phyloP scores from a whole-genome alignment of 2,329 filamentous ascomycete species.

The Thermoascus crustaceus region DNA sequence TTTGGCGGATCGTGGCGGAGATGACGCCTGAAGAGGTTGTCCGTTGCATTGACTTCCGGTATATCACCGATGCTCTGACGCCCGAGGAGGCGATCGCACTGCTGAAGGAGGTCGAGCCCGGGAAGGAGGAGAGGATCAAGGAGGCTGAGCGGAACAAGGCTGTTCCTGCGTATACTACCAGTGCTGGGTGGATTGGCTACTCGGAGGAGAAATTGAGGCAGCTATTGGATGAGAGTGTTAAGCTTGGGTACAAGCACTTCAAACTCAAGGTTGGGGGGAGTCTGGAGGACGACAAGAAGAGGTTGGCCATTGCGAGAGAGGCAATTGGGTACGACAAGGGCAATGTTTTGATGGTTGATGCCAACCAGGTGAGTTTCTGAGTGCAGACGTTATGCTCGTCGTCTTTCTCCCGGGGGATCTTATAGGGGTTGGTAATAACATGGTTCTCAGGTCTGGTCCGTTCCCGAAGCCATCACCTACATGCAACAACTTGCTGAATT shows the following conservation, averaged over 20 bases:
- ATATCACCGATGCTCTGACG: constrained; percentile 89
- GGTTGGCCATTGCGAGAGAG: constrained; percentile 65
- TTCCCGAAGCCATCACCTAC: constrained; percentile 79
- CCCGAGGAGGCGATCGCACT: constrained; percentile 71
- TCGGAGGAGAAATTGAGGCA: constrained; percentile 76
- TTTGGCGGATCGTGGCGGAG: constrained; percentile 83
- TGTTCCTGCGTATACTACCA: constrained; percentile 85
- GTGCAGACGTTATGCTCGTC: neutral
- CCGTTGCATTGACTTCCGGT: constrained; percentile 82
- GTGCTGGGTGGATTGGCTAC: constrained; percentile 87
- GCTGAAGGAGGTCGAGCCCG: constrained; percentile 55
- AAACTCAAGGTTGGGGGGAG: constrained; percentile 81
- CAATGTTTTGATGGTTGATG: constrained; percentile 86
- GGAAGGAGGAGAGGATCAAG: constrained; percentile 62
- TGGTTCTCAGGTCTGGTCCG: constrained; percentile 61
- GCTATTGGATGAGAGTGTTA: constrained; percentile 64
- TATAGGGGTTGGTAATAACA: no score
- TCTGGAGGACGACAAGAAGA: constrained; percentile 61
- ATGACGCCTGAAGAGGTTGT: constrained; percentile 86
- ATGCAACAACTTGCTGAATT: constrained; percentile 77
- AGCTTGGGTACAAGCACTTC: constrained; percentile 73
- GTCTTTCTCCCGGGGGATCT: neutral
- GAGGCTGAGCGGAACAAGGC: constrained; percentile 67
- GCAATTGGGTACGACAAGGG: constrained; percentile 75
- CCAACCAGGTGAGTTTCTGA: constrained; percentile 67